Base-by-base conservation (phyloP, 768 basidiomycete genomes). In the Suillus spraguei region DNA sequence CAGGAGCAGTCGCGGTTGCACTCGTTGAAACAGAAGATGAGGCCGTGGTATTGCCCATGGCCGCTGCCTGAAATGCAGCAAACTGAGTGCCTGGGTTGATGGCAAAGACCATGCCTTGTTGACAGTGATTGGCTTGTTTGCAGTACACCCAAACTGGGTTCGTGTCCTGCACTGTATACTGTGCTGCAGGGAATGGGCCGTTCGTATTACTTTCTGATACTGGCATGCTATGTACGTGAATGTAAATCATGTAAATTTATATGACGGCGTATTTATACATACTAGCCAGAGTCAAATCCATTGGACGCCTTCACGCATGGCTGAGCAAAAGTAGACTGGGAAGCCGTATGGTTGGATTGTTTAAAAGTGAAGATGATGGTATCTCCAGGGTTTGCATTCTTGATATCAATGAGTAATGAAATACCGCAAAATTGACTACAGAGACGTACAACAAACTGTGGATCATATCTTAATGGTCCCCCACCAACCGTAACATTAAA, bases 241-340 rank as follows among this genome's bases (percentile, higher is more conserved):
- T 77, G 74, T 28, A 49, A 13, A 60, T 60, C 36, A 67, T 24
- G 20, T 44, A 32, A 59, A 32, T n/a, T 20, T n/a, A 11, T 24
- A 20, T 32, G 36, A 62, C n/a, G 22, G 56, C 16, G n/a, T 4
- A 20, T 39, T 36, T 16, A 33, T 14, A 75, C 81, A 72, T 64
- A 87, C 86, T 86, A 87, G 65, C 82, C 83, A 49, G 85, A 79
- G 69, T 88, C 85, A 66, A 89, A 87, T 14, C 86, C 87, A 61
- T 70, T 76, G 0, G 69, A 59, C 11, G 74, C 56, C 7, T 73
- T 74, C 0, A 69, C 53, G 66, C 87, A 89, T 5, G 87, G 87
- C 13, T 67, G 72, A 0, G 70, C 74, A n/a, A 88, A 77, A 1
- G 82, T 74, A 6, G 85, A 86, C 64, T 87, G 86, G 1, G 85